Conservation (phyloP, 305 asterid species). For the Solanum hybrid region DNA sequence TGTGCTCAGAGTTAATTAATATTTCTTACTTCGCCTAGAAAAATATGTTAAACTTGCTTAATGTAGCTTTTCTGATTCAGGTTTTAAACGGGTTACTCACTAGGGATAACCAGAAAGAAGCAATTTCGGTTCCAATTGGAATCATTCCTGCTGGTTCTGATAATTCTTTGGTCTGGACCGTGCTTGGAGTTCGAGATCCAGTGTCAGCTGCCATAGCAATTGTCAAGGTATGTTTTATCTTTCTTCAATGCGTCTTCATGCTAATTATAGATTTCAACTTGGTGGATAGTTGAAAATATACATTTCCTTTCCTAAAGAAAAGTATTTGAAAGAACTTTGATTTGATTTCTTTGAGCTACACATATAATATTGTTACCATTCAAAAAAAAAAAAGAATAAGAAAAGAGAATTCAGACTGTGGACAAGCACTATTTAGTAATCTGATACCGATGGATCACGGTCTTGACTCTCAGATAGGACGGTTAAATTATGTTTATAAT, state of each 20-base stretch:
- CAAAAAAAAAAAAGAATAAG: neutral
- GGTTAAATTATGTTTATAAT: neutral
- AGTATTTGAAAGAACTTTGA: neutral
- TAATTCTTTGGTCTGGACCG: conserved; percentile 93
- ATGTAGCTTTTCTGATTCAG: conserved; percentile 30
- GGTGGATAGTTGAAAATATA: neutral
- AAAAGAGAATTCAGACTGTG: neutral
- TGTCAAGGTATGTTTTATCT: conserved; percentile 52
- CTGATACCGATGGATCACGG: neutral
- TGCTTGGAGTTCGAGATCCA: conserved; percentile 94
- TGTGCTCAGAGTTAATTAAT: neutral
- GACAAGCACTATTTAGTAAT: neutral
- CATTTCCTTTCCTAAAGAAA: neutral
- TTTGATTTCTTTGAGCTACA: neutral
- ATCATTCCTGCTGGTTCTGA: conserved; percentile 98
- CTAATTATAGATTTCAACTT: neutral
- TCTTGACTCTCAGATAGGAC: neutral
- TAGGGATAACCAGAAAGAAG: conserved; percentile 90
- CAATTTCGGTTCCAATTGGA: conserved; percentile 89
- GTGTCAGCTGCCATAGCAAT: conserved; percentile 88
- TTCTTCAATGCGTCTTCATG: neutral
- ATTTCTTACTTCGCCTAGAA: neutral
- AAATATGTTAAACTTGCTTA: neutral
- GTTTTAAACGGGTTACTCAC: conserved; percentile 89
- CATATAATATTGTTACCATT: neutral